phyloP scores from a whole-genome alignment of 2,329 filamentous ascomycete genomes.

The Aspergillus glaucus region DNA sequence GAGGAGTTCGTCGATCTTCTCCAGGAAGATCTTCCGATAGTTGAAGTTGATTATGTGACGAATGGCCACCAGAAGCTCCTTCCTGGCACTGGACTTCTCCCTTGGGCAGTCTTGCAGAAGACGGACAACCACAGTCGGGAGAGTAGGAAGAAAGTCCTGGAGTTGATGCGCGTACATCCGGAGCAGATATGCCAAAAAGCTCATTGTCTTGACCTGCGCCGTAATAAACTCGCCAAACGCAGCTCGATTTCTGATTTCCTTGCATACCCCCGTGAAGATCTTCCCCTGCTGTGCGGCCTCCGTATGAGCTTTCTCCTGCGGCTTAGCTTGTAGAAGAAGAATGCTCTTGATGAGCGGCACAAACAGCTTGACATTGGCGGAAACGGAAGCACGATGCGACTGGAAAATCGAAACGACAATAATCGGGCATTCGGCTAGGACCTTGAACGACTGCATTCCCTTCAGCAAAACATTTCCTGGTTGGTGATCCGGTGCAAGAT shows the following conservation, averaged over 20 bases:
- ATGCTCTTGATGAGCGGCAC: constrained; percentile 91
- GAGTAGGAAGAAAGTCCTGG: constrained; percentile 74
- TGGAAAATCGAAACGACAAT: constrained; percentile 99
- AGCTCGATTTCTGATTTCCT: constrained; percentile 84
- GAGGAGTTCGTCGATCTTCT: constrained; percentile 88
- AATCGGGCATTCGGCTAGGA: constrained; percentile 94
- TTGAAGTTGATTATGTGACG: constrained; percentile 99
- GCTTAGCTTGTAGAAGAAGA: constrained; percentile 79
- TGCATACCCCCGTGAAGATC: constrained; percentile 88
- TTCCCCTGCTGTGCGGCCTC: constrained; percentile 73
- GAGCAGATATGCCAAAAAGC: constrained; percentile 88
- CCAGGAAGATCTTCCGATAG: constrained; percentile 88
- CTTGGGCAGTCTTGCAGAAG: constrained; percentile 88
- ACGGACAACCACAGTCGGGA: constrained; percentile 86
- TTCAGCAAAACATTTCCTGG: constrained; percentile 74
- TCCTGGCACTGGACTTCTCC: constrained; percentile 87
- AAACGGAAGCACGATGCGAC: constrained; percentile 73
- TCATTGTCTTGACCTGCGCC: constrained; percentile 98
- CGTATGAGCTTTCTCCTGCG: constrained; percentile 83
- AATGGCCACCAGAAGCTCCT: constrained; percentile 92
- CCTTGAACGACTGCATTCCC: constrained; percentile 98
- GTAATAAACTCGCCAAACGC: constrained; percentile 98
- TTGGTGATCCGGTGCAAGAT: constrained; percentile 77
- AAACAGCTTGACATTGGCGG: constrained; percentile 81
- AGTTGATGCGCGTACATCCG: constrained; percentile 82